Percentiles rank a stretch among this genome's conserved stretches.
These are phyloP conservation scores for Pyrus communis DNA, from an alignment of 306 rosid genomes.

Conservation along the genomic window DNA sequence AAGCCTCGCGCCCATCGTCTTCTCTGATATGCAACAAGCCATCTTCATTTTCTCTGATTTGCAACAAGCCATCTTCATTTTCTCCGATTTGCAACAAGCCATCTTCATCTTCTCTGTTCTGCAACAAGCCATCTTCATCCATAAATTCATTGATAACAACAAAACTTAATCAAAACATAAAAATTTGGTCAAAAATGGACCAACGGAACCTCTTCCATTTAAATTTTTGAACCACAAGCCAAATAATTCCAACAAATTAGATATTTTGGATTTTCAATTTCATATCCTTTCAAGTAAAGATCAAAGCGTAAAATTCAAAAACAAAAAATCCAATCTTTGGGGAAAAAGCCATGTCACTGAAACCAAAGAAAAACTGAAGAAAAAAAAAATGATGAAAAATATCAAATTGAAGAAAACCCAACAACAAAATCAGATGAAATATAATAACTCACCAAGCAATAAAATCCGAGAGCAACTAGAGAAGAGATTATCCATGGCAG, in stretches of 20 bases:
- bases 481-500: slow-evolving; percentile 6
- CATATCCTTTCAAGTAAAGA: not conserved
- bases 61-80: too few species aligned
- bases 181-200: not conserved
- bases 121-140: not conserved
- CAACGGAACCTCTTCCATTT: not conserved
- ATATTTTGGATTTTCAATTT: not conserved
- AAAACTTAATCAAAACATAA: not conserved
- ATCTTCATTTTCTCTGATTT: too few species aligned
- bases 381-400: too few species aligned
- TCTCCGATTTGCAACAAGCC: too few species aligned
- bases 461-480: not conserved
- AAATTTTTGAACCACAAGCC: not conserved
- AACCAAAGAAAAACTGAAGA: not conserved
- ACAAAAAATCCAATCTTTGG: not conserved
- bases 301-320: not conserved
- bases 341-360: not conserved
- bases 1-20: too few species aligned
- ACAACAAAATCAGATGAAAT: not conserved
- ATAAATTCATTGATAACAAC: not conserved
- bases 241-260: not conserved
- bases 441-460: not conserved
- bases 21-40: too few species aligned
- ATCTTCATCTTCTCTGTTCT: too few species aligned
- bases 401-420: not conserved